Base-by-base conservation (phyloP, 2,329 filamentous ascomycete genomes). In the Clonostachys rhizophaga region DNA sequence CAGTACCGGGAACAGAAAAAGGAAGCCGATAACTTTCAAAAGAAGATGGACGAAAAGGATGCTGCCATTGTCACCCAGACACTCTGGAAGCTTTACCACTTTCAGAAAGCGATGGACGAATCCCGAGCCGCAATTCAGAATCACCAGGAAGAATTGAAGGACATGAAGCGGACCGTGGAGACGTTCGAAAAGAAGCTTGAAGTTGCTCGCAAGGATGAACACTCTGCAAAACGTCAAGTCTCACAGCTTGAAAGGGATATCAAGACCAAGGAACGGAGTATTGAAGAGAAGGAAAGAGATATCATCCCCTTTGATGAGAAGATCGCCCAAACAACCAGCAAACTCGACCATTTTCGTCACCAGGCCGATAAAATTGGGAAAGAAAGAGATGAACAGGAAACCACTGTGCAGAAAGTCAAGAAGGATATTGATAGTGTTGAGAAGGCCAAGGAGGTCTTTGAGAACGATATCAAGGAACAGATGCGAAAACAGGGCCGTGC, bases 1-100 rank as follows among this genome's bases (percentile, higher is more conserved):
- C 91, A 96, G 59, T 99, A 96, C 60, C 88, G 95, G 60, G 91
- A 97, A 64, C 92, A 97, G 67, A 97, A 97, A 71, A 85, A 84
- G 55, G 94, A 97, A 62, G 92, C 92, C 6, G 94, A 99, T 55
- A 92, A 86, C 56, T 99, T 92, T 62, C 88, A 95, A 61, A 84
- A 82, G 53, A 97, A 96, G 67, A 87, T 87, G 2, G 87, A 94
- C 46, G 90, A 97, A 64, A 84, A 89, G 44, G 92, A 99, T 62
- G 81, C 89, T 46, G 94, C 92, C 8, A 87, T 96, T 48, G 89
- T 97, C 47, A 91, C 87, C 1, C 92, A 97, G 55, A 91, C 95
- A 34, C 73, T 99, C 13, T 99, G 92, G 92, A 97, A 96, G 68
- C 76, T 99, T 2, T 97, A 90, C 64, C 91, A 96, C 61, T 95